These are phyloP conservation scores for Phaeosphaeria sp. DNA, from an alignment of 2,329 filamentous ascomycete species.

Conservation along the genomic window DNA sequence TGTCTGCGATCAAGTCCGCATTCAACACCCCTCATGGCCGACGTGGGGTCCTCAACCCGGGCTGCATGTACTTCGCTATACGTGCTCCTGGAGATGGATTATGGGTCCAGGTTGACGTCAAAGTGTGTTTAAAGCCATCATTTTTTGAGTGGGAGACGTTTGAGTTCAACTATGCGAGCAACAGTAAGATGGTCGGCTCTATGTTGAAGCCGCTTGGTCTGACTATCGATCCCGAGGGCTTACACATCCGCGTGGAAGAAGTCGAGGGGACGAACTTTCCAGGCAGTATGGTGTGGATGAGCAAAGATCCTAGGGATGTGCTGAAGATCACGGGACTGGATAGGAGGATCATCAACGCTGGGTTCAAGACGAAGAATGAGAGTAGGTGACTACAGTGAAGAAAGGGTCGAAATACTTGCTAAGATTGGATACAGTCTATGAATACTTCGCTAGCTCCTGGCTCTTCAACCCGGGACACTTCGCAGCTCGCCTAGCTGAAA, in stretches of 20 bases:
- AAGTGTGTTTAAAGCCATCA: conserved; percentile 23
- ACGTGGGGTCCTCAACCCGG: conserved; percentile 16
- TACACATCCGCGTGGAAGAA: conserved; percentile 32
- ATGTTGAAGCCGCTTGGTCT: conserved; percentile 36
- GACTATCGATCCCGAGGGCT: conserved; percentile 28
- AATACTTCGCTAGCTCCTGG: conserved; percentile 26
- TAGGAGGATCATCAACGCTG: conserved; percentile 20
- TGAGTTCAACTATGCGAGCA: conserved; percentile 29
- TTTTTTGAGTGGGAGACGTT: conserved; percentile 32
- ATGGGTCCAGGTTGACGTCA: conserved; percentile 36
- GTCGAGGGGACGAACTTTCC: conserved; percentile 27
- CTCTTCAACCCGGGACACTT: conserved; percentile 36
- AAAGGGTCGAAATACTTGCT: neutral
- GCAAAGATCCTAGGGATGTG: conserved; percentile 25
- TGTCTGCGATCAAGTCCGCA: conserved; percentile 18
- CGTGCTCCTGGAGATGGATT: conserved; percentile 10
- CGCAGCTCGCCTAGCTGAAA: conserved; percentile 22
- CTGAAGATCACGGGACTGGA: conserved; percentile 26
- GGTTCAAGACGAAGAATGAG: conserved; percentile 25
- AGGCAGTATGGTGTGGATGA: conserved; percentile 32
- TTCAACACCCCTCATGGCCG: conserved; percentile 25
- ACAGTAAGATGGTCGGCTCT: conserved; percentile 30
- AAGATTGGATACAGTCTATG: conserved; percentile 22
- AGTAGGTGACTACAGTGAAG: conserved; percentile 15
- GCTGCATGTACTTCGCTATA: conserved; percentile 35